phyloP scores from a whole-genome alignment of 768 basidiomycete genomes.

The Pleurotus cornucopiae region DNA sequence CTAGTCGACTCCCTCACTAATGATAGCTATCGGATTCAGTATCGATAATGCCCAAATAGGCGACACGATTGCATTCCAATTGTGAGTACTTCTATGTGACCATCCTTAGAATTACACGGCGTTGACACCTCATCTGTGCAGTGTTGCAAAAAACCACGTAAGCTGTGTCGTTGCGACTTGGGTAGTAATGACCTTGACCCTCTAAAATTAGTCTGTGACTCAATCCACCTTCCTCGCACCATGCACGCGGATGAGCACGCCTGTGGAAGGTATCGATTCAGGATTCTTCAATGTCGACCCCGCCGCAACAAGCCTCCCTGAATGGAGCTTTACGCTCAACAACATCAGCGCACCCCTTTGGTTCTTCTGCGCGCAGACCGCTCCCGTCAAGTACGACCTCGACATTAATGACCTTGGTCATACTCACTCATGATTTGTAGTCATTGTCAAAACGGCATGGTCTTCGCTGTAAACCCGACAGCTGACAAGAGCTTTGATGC shows the following conservation, averaged over 20 bases:
- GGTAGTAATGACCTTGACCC: neutral
- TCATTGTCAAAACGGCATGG: conserved; percentile 36
- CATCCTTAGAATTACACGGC: neutral
- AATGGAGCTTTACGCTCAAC: conserved; percentile 34
- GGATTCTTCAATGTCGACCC: conserved; percentile 29
- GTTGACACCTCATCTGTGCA: conserved; percentile 7
- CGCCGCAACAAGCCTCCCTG: conserved; percentile 24
- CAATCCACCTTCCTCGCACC: conserved; percentile 43
- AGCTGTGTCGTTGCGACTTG: conserved; percentile 1
- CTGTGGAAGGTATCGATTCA: conserved; percentile 30
- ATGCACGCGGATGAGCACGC: conserved; percentile 26
- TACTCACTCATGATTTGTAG: conserved; percentile 11
- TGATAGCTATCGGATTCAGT: neutral
- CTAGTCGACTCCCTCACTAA: neutral
- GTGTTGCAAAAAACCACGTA: conserved; percentile 28
- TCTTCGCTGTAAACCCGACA: conserved; percentile 40
- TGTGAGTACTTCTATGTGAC: conserved; percentile 9
- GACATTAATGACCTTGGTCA: neutral
- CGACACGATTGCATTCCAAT: conserved; percentile 14
- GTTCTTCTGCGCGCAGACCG: conserved; percentile 40
- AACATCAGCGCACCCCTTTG: conserved; percentile 35
- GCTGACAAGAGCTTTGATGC: conserved; percentile 29
- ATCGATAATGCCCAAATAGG: conserved; percentile 16
- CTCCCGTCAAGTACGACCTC: conserved; percentile 5
- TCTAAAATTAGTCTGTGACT: conserved; percentile 31